phyloP scores from a whole-genome alignment of 2,329 filamentous ascomycete genomes.

The Thermochaetoides dissita region DNA sequence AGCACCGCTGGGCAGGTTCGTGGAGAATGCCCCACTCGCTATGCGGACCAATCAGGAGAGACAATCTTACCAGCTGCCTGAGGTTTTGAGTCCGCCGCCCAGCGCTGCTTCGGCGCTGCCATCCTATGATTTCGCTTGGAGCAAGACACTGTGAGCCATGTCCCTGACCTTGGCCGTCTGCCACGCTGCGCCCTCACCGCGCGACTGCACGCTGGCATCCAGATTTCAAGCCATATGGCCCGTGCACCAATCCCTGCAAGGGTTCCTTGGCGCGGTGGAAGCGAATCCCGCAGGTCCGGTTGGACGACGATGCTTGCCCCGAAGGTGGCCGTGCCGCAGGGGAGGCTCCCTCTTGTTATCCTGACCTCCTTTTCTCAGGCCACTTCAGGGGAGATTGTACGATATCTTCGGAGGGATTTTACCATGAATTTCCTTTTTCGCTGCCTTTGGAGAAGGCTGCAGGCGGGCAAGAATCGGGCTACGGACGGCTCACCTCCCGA shows the following conservation, averaged over 20 bases:
- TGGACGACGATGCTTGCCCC: slow-evolving; percentile 8
- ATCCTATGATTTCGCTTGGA: slow-evolving; percentile 13
- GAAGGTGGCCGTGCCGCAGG: slow-evolving; percentile 4
- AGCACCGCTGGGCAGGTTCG: slow-evolving; percentile 2
- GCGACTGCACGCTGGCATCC: neutral
- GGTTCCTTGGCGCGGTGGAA: slow-evolving; percentile 3
- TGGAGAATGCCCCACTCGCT: slow-evolving; percentile 2
- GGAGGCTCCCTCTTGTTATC: slow-evolving; percentile 4
- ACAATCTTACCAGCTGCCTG: slow-evolving; percentile 4
- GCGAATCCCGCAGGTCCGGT: slow-evolving; percentile 9
- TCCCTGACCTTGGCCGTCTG: slow-evolving; percentile 2
- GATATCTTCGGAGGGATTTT: slow-evolving; percentile 5
- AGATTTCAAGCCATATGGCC: neutral
- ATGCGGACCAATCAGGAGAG: slow-evolving; percentile 10
- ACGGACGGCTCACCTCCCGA: neutral
- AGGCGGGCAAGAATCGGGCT: neutral
- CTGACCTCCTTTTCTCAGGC: neutral
- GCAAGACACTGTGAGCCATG: slow-evolving; percentile 3
- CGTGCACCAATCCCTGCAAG: slow-evolving; percentile 1
- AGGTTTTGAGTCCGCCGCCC: slow-evolving; percentile 12
- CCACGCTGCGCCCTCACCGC: neutral
- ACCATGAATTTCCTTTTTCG: slow-evolving; percentile 1
- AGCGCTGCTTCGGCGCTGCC: slow-evolving; percentile 1
- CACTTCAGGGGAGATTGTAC: slow-evolving; percentile 6
- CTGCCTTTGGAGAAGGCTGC: slow-evolving; percentile 1